phyloP scores from a whole-genome alignment of 176 grass and related monocot species.

The Aegilops sharonensis region DNA sequence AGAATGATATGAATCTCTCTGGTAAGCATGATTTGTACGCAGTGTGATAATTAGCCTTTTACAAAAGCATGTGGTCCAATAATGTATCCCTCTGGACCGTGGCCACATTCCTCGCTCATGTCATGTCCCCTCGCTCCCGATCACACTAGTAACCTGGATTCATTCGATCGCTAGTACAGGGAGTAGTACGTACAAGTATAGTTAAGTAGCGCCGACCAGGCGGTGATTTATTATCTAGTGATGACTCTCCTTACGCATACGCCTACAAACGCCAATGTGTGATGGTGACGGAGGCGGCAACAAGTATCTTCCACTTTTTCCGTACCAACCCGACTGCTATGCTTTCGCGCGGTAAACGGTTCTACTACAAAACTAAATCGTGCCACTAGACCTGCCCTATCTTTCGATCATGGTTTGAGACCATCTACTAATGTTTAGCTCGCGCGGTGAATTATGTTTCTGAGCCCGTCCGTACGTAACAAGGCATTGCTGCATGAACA shows the following conservation, averaged over 20 bases:
- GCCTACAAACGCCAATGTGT: background rate
- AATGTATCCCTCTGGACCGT: background rate
- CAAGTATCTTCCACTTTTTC: background rate
- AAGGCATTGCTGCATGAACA: too few relatives aligned
- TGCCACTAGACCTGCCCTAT: background rate
- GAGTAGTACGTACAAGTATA: too few relatives aligned
- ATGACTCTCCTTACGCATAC: background rate
- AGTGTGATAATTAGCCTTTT: background rate
- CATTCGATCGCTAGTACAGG: background rate
- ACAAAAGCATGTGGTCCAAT: constrained; percentile 13
- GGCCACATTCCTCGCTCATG: background rate
- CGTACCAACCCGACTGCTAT: background rate
- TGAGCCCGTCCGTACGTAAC: too few relatives aligned
- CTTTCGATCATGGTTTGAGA: background rate
- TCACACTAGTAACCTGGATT: background rate
- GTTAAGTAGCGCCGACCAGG: background rate
- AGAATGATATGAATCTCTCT: background rate
- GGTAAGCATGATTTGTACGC: background rate
- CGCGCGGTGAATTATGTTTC: background rate
- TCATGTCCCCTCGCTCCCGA: background rate
- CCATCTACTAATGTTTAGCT: background rate
- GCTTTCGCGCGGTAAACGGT: background rate
- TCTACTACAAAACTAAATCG: background rate
- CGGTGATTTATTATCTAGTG: background rate
- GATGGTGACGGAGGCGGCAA: background rate